Evolutionary conservation across 352 stramenopile genomes (phyloP), one percentile per base, ranked within the genome.

Genomic region (Phytophthora sojae): DNA sequence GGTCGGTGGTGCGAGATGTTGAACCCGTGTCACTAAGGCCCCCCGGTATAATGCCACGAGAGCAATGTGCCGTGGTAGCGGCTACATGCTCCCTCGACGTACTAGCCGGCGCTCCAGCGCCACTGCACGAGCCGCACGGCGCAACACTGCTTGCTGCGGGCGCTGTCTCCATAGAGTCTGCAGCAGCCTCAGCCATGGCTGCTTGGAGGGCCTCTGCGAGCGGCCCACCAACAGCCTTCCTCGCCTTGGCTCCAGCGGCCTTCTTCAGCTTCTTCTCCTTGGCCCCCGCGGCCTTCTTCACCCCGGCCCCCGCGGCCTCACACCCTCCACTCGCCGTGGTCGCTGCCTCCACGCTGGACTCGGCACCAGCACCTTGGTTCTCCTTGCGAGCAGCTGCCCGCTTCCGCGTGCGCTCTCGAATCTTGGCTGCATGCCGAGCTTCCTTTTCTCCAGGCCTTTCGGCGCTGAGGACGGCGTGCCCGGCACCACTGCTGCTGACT

Each of bases 391-490:
- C 44, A 5, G 44, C 44, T 23, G 44, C 44, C 8, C 44, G 44
- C 44, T 19, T 50, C 15, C 44, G 44, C 44, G 25, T 51, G 17
- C 17, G 44, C 44, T 51, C 49, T n/a, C 49, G 21, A n/a, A 55
- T 55, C 49, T 30, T 55, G 8, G 49, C 49, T 30, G 49, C 49
- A 55, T 55, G 4, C 49, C 49, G 21, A 25, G n/a, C 21, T 55
- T 55, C 49, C 47, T 4, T 30, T 25, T 55, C 7, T 32, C 12
- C 49, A 55, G 44, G 44, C 17, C 17, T 15, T 25, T 51, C 44
- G 44, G 17, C 44, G 44, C 44, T 25, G 44, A 51, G 15, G 44
- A 51, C 19, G 44, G 44, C 17, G 44, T 51, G 44, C 44, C 49
- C 49, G 21, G 49, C 49, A 21, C 11, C 35, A 17, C 11, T 44